A percentile compares a stretch with the other conserved stretches of the same genome.
Evolutionary conservation across 2,329 filamentous ascomycete species (phyloP).

Genomic region (Pseudocercospora musae): DNA sequence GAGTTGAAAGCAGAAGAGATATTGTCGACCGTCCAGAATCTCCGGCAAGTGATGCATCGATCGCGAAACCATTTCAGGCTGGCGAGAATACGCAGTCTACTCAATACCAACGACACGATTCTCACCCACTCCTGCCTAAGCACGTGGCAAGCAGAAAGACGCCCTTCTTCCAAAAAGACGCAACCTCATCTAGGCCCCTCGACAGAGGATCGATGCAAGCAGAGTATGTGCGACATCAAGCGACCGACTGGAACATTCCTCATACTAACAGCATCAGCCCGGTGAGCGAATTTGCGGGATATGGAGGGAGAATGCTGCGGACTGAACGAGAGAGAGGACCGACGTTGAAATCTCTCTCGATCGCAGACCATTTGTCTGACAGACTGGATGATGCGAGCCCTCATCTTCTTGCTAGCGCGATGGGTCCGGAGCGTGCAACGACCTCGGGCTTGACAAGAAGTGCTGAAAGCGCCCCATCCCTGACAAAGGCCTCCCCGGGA

Average conservation of each 20-base stretch:
- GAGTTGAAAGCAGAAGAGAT: not conserved
- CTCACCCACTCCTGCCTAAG: not conserved
- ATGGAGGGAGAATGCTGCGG: not conserved
- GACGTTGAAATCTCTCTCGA: not conserved
- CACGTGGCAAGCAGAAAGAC: not conserved
- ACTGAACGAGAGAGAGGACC: not conserved
- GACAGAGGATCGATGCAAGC: not conserved
- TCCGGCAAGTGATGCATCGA: not conserved
- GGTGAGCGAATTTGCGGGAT: not conserved
- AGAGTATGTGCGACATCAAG: not conserved
- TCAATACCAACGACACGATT: not conserved
- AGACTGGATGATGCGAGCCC: not conserved
- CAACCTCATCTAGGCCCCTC: not conserved
- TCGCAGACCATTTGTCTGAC: not conserved
- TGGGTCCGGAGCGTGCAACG: not conserved
- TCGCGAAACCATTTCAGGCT: not conserved
- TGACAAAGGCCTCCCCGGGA: not conserved
- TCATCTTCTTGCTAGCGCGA: not conserved
- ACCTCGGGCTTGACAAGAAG: not conserved
- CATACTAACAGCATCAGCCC: not conserved
- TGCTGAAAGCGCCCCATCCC: not conserved
- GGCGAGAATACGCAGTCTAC: not conserved
- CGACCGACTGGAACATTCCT: not conserved
- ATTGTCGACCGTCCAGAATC: not conserved
- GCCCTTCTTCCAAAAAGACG: not conserved